A percentile compares a stretch with the other conserved stretches of the same genome.
Evolutionary conservation across 345 rosid species (phyloP).

Genomic region (Corymbia maculata): DNA sequence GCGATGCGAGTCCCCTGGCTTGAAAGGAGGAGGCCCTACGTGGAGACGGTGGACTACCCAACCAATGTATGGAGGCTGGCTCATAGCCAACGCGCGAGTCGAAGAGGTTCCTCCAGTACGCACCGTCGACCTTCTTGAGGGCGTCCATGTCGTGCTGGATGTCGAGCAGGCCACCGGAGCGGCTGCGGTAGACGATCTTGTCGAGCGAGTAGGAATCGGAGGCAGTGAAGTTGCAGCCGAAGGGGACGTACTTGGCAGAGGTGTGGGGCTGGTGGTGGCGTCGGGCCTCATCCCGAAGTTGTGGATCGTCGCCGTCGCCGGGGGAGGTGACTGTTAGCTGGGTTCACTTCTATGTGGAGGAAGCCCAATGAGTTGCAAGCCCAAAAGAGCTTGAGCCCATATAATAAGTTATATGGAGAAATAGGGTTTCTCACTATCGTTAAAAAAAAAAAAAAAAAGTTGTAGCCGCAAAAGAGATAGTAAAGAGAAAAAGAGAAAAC

Average conservation of each 20-base stretch:
- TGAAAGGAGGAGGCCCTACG: no score
- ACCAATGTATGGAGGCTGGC: rapidly evolving
- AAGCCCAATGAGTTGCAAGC: no score
- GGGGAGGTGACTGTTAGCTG: no score
- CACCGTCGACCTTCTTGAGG: slow-evolving; percentile 47
- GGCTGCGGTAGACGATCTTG: slow-evolving; percentile 74
- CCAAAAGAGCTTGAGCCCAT: no score
- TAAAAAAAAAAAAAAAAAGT: no score
- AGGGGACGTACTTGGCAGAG: slow-evolving; percentile 44
- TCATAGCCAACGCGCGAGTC: slow-evolving; percentile 37
- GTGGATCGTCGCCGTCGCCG: background rate
- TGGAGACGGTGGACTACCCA: no score
- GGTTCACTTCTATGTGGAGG: no score
- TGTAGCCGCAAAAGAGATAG: no score
- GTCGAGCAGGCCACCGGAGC: slow-evolving; percentile 72
- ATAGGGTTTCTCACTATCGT: no score
- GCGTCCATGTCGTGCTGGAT: slow-evolving; percentile 72
- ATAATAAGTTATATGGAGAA: no score
- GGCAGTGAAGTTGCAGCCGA: slow-evolving; percentile 35
- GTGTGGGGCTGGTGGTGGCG: no score
- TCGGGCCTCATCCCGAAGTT: background rate
- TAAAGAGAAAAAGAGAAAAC: no score
- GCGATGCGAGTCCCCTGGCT: background rate
- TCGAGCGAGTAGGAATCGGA: slow-evolving; percentile 62
- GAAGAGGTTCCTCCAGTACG: slow-evolving; percentile 60